Base-by-base conservation (phyloP, 805 yeast species). In the Candida anglica region DNA sequence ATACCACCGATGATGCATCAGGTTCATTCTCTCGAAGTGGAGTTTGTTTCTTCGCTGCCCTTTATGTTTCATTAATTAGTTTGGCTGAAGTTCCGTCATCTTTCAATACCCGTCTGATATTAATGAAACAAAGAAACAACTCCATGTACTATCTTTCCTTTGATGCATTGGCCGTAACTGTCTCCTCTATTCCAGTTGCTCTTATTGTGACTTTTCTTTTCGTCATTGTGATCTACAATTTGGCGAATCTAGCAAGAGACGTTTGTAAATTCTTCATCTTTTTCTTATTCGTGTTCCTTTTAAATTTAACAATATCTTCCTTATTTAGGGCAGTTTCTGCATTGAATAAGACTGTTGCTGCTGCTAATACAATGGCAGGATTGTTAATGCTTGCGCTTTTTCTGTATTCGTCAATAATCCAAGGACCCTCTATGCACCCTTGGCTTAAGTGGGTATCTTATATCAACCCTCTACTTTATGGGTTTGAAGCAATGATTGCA, bases 21-120 rank as follows among this genome's bases (percentile, higher is more conserved):
- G 80, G 83, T 29, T 78, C 82, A 5, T 82, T 75, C 45, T 69
- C 81, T 6, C 66, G 86, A 42, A 80, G 83, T 39, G 85, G 86
- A 47, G 63, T 72, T 19, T 44, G 81, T 4, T 81, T 77, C 57
- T 81, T 79, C 45, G 64, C 77, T 15, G 60, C 77, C 8, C 61
- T 82, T 41, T 78, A 75, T 52, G 69, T 67, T 48, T 54, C 70
- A 6, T 61, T 75, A 46, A 61, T 69, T 61, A 70, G 73, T 28
- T 43, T 73, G 30, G 74, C 78, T 3, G 74, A 71, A 39, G 58
- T 71, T 6, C 41, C 59, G 6, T 48, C 54, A 14, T 39, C 56
- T 2, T 55, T 55, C 30, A 31, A 36, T 8, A 41, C 39, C 10
- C 40, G 62, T 29, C 53, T 55, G 13, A 50, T 56, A 16, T 41